Conservation (phyloP, 495 filamentous ascomycete genomes). For the Aspergillus panamensis region DNA sequence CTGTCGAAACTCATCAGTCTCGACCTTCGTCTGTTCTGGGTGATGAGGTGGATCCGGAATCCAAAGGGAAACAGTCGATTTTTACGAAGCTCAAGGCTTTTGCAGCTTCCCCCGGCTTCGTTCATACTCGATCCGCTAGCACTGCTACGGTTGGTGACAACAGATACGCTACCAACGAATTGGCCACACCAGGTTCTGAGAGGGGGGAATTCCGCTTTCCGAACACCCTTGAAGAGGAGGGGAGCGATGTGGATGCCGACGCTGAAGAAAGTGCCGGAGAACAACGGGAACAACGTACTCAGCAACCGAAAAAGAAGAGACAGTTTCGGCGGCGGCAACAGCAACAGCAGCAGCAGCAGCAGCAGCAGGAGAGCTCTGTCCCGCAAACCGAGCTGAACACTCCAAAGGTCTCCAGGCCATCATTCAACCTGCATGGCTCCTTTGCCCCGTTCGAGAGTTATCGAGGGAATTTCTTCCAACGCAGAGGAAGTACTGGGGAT, state of each 20-base stretch:
- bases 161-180: conserved; percentile 25
- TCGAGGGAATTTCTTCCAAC: conserved; percentile 54
- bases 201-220: conserved; percentile 52
- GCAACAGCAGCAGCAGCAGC: conserved; percentile 35
- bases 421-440: conserved; percentile 45
- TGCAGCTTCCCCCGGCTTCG: conserved; percentile 39
- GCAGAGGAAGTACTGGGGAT: conserved; percentile 68
- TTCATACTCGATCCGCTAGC: conserved; percentile 45
- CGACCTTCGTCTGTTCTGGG: conserved; percentile 55
- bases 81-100: conserved; percentile 65
- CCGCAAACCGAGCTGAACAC: conserved; percentile 61
- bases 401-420: conserved; percentile 48
- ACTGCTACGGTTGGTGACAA: conserved; percentile 36
- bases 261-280: conserved; percentile 64
- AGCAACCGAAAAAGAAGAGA: conserved; percentile 46
- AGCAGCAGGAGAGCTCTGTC: conserved; percentile 50
- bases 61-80: conserved; percentile 59
- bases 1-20: conserved; percentile 41
- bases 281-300: conserved; percentile 36
- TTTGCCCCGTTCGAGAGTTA: conserved; percentile 46
- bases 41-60: conserved; percentile 49
- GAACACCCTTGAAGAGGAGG: conserved; percentile 57
- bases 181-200: conserved; percentile 42
- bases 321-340: conserved; percentile 41
- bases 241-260: conserved; percentile 72